Evolutionary conservation across 2,329 filamentous ascomycete genomes (phyloP).

Genomic region (Aspergillus melleus): DNA sequence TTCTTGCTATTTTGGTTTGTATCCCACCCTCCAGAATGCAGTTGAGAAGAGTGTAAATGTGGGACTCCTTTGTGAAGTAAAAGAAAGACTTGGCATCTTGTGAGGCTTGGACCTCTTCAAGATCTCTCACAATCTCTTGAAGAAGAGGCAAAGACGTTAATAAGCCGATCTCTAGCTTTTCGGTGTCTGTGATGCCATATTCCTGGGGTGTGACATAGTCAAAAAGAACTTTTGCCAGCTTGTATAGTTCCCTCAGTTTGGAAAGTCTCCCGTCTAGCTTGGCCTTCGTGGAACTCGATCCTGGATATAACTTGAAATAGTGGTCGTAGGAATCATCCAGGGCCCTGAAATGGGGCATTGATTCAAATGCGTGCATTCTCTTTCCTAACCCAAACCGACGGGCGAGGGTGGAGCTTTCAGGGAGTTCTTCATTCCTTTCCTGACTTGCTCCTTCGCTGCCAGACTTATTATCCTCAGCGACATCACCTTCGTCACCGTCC

Average conservation of each 20-base stretch:
- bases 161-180: constrained; percentile 98
- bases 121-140: constrained; percentile 93
- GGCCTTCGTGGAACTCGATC: constrained; percentile 69
- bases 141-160: constrained; percentile 89
- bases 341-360: constrained; percentile 44
- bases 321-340: constrained; percentile 60
- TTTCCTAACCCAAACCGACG: constrained; percentile 52
- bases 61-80: constrained; percentile 98
- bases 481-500: constrained; percentile 61
- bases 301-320: constrained; percentile 89
- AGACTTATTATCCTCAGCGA: constrained; percentile 20
- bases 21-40: constrained; percentile 97
- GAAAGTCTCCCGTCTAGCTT: constrained; percentile 84
- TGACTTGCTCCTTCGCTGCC: constrained; percentile 18
- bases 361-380: constrained; percentile 49
- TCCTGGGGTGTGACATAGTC: constrained; percentile 99
- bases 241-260: constrained; percentile 89
- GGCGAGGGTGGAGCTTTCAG: constrained; percentile 35
- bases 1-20: constrained; percentile 93
- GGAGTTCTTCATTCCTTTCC: constrained; percentile 31
- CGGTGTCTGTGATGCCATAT: constrained; percentile 91
- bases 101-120: constrained; percentile 95
- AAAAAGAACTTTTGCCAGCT: constrained; percentile 89
- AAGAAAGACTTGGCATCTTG: constrained; percentile 94
- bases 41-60: constrained; percentile 97